Evolutionary conservation across 805 yeast species (phyloP).

Genomic region (Candida hispaniensis): DNA sequence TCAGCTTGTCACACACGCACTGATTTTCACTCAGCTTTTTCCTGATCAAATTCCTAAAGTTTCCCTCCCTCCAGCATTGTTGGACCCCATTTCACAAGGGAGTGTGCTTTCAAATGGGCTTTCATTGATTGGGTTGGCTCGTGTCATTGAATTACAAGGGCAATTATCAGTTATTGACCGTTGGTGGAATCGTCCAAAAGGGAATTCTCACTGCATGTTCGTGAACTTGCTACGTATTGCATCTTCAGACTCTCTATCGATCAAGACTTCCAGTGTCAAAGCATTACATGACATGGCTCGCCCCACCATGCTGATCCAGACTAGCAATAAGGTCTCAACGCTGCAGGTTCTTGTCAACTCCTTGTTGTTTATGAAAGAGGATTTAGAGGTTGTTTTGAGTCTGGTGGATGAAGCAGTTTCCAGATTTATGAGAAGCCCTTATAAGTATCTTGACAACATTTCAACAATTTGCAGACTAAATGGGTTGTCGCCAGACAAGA

Average conservation of each 20-base stretch:
- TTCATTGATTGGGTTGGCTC: conserved; percentile 8
- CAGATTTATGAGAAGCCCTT: conserved; percentile 64
- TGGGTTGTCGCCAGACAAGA: conserved; percentile 24
- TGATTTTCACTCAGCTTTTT: conserved; percentile 3
- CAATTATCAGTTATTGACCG: conserved; percentile 5
- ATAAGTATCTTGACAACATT: conserved; percentile 64
- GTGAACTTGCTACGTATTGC: no score
- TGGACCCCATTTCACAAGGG: conserved; percentile 3
- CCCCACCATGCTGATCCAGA: conserved; percentile 12
- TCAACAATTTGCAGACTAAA: conserved; percentile 17
- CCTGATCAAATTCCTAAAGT: conserved; percentile 7
- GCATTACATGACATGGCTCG: conserved; percentile 5
- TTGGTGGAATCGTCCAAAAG: no score
- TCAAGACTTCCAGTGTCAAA: not conserved
- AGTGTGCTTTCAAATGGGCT: conserved; percentile 6
- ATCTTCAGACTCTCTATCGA: not conserved
- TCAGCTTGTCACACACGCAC: conserved; percentile 2
- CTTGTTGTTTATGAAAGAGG: conserved; percentile 3
- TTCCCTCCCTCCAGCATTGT: not conserved
- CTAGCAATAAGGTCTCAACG: conserved; percentile 1
- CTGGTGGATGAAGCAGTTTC: conserved; percentile 67
- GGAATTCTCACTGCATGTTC: no score
- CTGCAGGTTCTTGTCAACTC: conserved; percentile 14
- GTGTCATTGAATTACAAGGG: conserved; percentile 7
- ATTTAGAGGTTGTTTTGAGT: conserved; percentile 23